Percentiles rank a stretch among this genome's conserved stretches.
These are phyloP conservation scores for Citrus reticulata DNA, from an alignment of 345 rosid species.

Conservation along the genomic window DNA sequence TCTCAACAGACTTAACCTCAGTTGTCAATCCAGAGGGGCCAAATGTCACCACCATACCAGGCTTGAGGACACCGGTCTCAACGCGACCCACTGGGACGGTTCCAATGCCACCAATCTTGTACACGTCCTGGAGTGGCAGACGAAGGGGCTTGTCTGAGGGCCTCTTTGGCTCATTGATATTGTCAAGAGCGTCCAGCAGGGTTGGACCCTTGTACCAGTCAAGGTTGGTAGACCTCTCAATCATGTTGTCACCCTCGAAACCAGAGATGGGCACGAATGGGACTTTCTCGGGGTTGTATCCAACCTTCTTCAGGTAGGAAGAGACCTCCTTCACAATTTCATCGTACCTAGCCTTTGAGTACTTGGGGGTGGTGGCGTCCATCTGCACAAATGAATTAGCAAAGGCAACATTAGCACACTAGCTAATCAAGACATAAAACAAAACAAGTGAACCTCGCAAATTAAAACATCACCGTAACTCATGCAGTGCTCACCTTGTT, in stretches of 20 bases:
- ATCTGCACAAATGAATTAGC: conserved; percentile 22
- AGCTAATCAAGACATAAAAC: background rate
- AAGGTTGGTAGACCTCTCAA: conserved; percentile 49
- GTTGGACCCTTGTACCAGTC: conserved; percentile 62
- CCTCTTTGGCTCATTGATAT: conserved; percentile 39
- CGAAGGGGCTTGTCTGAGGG: conserved; percentile 34
- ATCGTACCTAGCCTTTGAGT: conserved; percentile 50
- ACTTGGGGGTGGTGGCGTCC: conserved; percentile 56
- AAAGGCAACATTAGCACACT: background rate
- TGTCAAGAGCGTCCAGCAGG: conserved; percentile 47
- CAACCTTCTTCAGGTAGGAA: conserved; percentile 52
- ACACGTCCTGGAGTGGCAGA: conserved; percentile 32
- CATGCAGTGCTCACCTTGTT: conserved; percentile 38
- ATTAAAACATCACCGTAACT: background rate
- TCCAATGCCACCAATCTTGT: conserved; percentile 41
- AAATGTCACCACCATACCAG: conserved; percentile 34
- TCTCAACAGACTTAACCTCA: conserved; percentile 37
- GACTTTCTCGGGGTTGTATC: conserved; percentile 53
- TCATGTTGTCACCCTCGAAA: conserved; percentile 59
- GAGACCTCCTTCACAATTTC: conserved; percentile 51
- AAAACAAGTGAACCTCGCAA: background rate
- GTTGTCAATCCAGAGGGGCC: conserved; percentile 35
- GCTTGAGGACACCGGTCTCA: conserved; percentile 31
- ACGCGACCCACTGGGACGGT: conserved; percentile 39
- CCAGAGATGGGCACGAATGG: conserved; percentile 54